Evolutionary conservation across 208 protist species (phyloP), one percentile per base, ranked within the genome.

Genomic region (Naegleria lovaniensis): DNA sequence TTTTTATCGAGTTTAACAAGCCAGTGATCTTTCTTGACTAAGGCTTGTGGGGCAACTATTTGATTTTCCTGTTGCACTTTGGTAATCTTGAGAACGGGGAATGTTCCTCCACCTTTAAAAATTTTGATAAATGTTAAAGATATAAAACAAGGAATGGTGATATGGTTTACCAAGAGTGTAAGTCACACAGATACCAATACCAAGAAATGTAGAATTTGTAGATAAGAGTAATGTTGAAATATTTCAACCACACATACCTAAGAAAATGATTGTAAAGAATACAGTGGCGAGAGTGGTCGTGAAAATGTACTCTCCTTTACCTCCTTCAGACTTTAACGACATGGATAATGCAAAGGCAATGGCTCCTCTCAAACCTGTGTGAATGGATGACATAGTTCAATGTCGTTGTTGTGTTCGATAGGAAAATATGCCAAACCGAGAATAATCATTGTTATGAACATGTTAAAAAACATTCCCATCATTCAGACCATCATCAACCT

Each of bases 311-410:
- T 36, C 90, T 48, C 67, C 90, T 40, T 55, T 38, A 38, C 6
- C n/a, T n/a, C 41, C 59, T 38, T 16, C 38, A n/a, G 13, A 15
- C 33, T 19, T 75, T 41, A 91, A n/a, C 15, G 29, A 15, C 13
- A 91, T 85, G 15, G 67, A 9, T 11, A 91, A 83, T 22, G 90
- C 90, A 79, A 91, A 84, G 40, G 90, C 90, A 43, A 91, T 84
- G 19, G 90, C 90, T 51, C 90, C 90, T 52, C 90, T 39, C 15
- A 90, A 36, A 43, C 86, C 86, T 48, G n/a, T n/a, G n/a, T n/a
- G n/a, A n/a, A n/a, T n/a, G n/a, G n/a, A n/a, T n/a, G n/a, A n/a
- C n/a, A n/a, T n/a, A n/a, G n/a, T n/a, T n/a, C n/a, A n/a, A n/a
- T n/a, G n/a, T n/a, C n/a, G n/a, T n/a, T n/a, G n/a, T n/a, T n/a